Conservation (phyloP, 2,329 filamentous ascomycete genomes). For the Coniochaeta sp. region DNA sequence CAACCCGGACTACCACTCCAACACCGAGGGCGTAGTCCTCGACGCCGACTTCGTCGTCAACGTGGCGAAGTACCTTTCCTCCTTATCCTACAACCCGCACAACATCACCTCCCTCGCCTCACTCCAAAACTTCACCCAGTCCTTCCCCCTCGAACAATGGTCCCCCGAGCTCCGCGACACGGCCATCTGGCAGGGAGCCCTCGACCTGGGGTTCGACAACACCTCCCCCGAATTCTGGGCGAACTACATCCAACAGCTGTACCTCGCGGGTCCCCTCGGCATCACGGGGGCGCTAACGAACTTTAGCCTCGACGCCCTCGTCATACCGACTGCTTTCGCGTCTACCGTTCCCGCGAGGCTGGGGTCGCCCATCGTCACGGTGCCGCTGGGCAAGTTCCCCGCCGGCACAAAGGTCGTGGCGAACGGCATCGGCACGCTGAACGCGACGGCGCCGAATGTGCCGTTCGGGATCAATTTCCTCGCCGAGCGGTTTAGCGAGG, state of each 20-base stretch:
- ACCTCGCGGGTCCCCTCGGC: constrained; percentile 47
- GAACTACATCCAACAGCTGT: constrained; percentile 45
- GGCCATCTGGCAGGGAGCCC: constrained; percentile 42
- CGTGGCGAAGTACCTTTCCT: constrained; percentile 46
- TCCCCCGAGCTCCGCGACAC: constrained; percentile 47
- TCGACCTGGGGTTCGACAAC: constrained; percentile 47
- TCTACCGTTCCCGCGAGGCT: constrained; percentile 46
- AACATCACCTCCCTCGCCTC: constrained; percentile 44
- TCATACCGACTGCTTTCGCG: constrained; percentile 47
- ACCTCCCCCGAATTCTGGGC: constrained; percentile 49
- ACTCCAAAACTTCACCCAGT: constrained; percentile 48
- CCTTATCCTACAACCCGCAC: constrained; percentile 51
- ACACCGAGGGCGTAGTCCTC: constrained; percentile 35
- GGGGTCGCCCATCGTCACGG: constrained; percentile 53
- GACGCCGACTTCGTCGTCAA: constrained; percentile 50
- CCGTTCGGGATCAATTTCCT: constrained; percentile 55
- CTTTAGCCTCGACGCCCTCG: constrained; percentile 52
- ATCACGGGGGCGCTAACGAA: constrained; percentile 51
- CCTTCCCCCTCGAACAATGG: constrained; percentile 44
- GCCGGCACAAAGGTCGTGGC: constrained; percentile 35
- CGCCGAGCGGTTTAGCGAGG: constrained; percentile 54
- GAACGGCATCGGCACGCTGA: constrained; percentile 42
- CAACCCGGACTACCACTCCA: constrained; percentile 12
- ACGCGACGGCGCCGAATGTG: constrained; percentile 41
- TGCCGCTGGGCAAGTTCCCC: constrained; percentile 56